These are phyloP conservation scores for Metschnikowia chrysomelidarum DNA, from an alignment of 805 yeast genomes.

Conservation along the genomic window DNA sequence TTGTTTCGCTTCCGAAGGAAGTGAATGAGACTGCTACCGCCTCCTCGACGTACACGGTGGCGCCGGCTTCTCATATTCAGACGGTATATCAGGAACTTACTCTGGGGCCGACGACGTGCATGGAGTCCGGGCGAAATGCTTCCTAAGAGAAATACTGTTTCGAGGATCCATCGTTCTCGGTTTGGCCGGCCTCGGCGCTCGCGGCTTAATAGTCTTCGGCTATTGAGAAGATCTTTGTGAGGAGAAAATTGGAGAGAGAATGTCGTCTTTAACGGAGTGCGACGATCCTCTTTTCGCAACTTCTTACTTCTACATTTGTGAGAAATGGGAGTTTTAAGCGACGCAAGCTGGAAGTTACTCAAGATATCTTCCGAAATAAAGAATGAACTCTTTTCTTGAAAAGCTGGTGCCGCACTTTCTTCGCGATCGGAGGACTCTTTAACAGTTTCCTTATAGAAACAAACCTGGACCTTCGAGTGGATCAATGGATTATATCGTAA, in stretches of 20 bases:
- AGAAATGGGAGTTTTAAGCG: no score
- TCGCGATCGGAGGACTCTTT: no score
- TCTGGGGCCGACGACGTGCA: neutral
- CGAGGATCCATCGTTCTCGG: conserved; percentile 13
- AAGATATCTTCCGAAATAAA: no score
- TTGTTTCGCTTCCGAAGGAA: neutral
- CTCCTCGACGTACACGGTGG: conserved; percentile 16
- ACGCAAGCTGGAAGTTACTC: no score
- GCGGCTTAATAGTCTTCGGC: conserved; percentile 11
- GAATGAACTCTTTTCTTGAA: no score
- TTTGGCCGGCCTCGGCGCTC: conserved; percentile 9
- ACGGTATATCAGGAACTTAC: conserved; percentile 6
- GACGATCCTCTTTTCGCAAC: no score
- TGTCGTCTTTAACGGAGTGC: no score
- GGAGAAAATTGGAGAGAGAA: neutral
- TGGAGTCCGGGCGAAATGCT: conserved; percentile 1
- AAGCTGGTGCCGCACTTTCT: no score
- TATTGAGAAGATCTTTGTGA: conserved; percentile 6
- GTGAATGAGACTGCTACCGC: conserved; percentile 19
- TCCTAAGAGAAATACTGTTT: conserved; percentile 9
- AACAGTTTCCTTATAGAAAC: no score
- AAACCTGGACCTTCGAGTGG: no score
- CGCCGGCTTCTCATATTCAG: conserved; percentile 15
- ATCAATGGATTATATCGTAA: no score
- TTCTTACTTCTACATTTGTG: no score